Evolutionary conservation across 83 land plant species (phyloP).

Genomic region (Thuja plicata): DNA sequence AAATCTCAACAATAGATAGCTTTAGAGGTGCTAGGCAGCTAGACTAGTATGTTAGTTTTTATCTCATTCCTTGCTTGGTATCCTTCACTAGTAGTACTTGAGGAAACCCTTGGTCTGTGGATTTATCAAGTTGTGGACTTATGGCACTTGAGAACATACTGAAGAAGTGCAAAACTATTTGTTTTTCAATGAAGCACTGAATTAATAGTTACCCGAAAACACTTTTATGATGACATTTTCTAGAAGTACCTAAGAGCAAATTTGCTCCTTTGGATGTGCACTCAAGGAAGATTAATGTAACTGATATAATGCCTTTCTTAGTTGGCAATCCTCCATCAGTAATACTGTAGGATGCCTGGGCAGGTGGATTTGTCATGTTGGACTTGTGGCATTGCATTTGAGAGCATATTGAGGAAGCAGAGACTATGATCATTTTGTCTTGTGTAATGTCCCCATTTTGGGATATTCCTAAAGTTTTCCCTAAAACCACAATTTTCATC

Average conservation of each 20-base stretch:
- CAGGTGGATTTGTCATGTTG: not conserved
- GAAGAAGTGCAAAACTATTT: not conserved
- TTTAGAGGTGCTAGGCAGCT: not conserved
- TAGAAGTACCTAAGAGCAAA: too few relatives aligned
- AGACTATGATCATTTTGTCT: not conserved
- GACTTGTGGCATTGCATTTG: not conserved
- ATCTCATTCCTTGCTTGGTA: not conserved
- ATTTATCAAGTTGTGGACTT: not conserved
- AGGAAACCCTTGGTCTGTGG: too few relatives aligned
- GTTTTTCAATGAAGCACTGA: not conserved
- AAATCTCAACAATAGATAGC: not conserved
- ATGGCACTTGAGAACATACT: not conserved
- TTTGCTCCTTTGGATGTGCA: not conserved
- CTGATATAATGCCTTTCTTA: too few relatives aligned
- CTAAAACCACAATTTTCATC: too few relatives aligned
- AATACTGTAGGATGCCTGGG: not conserved
- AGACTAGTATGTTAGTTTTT: not conserved
- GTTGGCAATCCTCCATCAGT: not conserved
- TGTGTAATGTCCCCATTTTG: too few relatives aligned
- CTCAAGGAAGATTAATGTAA: not conserved
- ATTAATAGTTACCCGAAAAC: not conserved
- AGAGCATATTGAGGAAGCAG: not conserved
- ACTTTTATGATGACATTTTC: too few relatives aligned
- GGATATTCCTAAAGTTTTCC: too few relatives aligned
- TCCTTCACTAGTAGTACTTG: not conserved